Conservation (phyloP, 805 yeast genomes). For the Myxozyma geophila region DNA sequence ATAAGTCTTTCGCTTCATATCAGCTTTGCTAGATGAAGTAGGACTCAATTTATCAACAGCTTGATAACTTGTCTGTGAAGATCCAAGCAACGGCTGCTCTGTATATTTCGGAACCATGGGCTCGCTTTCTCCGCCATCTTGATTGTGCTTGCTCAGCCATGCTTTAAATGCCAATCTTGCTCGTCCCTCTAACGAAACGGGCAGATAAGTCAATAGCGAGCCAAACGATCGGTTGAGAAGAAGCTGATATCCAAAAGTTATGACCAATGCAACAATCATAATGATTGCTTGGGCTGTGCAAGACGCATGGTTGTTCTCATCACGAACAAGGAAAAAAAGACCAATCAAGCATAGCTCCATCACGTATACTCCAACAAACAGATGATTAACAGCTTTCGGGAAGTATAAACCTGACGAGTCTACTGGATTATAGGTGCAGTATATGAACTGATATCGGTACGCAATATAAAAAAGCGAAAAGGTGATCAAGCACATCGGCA, state of each 20-base stretch:
- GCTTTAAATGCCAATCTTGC: constrained; percentile 17
- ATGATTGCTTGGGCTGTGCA: constrained; percentile 56
- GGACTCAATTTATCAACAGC: not conserved
- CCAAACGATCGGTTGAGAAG: constrained; percentile 54
- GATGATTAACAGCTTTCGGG: constrained; percentile 73
- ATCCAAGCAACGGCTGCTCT: not conserved
- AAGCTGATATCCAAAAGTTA: constrained; percentile 63
- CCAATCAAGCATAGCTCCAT: constrained; percentile 80
- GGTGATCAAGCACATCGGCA: constrained; percentile 62
- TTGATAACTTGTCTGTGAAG: not conserved
- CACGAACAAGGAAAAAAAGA: constrained; percentile 64
- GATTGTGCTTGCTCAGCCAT: constrained; percentile 14
- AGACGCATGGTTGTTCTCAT: constrained; percentile 51
- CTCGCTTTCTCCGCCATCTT: not conserved
- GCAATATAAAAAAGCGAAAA: constrained; percentile 64
- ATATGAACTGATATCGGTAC: constrained; percentile 70
- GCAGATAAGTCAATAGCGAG: constrained; percentile 47
- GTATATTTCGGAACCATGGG: not conserved
- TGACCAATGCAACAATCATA: constrained; percentile 56
- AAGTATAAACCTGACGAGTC: constrained; percentile 63
- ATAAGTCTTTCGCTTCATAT: not conserved
- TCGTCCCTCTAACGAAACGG: constrained; percentile 41
- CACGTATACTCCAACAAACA: constrained; percentile 81
- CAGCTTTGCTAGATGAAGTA: not conserved
- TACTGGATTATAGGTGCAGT: constrained; percentile 46